Base-by-base conservation (phyloP, 495 filamentous ascomycete genomes). In the Aspergillus cavernicola region DNA sequence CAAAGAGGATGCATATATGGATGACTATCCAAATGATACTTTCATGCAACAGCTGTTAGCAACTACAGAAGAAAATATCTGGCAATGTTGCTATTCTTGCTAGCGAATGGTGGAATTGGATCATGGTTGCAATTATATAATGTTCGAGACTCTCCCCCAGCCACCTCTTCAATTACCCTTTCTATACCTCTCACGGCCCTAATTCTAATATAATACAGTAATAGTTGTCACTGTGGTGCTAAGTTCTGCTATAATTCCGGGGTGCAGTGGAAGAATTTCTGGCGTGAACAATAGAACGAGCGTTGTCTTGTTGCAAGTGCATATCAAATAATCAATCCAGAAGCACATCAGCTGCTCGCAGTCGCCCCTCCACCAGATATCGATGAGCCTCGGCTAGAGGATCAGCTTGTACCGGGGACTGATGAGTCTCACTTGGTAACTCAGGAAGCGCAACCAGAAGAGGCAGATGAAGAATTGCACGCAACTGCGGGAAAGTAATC, bases 231-330 rank as follows among this genome's bases (percentile, higher is more conserved):
- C 19, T 86, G 82, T 50, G 61, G 66, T 7, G 70, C 72, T 2
- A 52, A 84, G 41, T 85, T 86, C 58, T 86, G 81, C 56, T 86
- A 85, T 39, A 59, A 68, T 2, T 85, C 81, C 53, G 79, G 76
- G 3, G 41, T 50, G 1, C 26, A 10, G 10, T 85, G 80, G 81
- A 76, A 77, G 54, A 76, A 60, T 0, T 85, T 80, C 46, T 0
- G 0, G 2, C 83, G 78, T 41, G 57, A 32, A 12, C 63, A 70
- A 35, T 79, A 69, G 66, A 53, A 71, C 23, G 73, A 75, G 48
- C 28, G 55, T 39, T 63, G 53, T 40, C 66, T 77, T 19, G 37
- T 63, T 32, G 60, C 53, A n/a, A 63, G 69, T 28, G 73, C 66
- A 11, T 33, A 66, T 33, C 53, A 66, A 47, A 61, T 71, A 11